Evolutionary conservation across 2,329 filamentous ascomycete species (phyloP).

Genomic region (Alternaria sp.): DNA sequence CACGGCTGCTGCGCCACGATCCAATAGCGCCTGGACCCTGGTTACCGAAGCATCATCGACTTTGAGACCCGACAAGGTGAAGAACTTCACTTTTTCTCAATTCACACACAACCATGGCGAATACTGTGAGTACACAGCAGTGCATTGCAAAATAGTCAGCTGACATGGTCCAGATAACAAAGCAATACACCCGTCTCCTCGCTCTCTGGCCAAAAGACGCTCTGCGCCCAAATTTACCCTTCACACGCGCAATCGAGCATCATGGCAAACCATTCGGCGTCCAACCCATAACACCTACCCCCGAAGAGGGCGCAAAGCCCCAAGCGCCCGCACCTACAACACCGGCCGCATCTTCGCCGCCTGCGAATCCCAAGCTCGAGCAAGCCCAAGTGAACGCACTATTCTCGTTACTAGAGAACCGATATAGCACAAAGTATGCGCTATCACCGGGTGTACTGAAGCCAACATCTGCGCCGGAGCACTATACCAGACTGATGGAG

Average conservation of each 20-base stretch:
- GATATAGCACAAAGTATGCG: slow-evolving; percentile 56
- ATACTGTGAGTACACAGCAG: slow-evolving; percentile 11
- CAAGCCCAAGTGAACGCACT: slow-evolving; percentile 62
- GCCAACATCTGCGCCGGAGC: slow-evolving; percentile 42
- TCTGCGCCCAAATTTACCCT: slow-evolving; percentile 56
- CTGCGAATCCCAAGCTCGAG: slow-evolving; percentile 41
- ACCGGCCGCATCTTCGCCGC: slow-evolving; percentile 15
- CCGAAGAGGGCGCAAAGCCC: slow-evolving; percentile 15
- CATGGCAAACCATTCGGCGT: slow-evolving; percentile 46
- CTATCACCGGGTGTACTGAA: slow-evolving; percentile 36
- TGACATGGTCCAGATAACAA: slow-evolving; percentile 39
- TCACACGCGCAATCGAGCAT: slow-evolving; percentile 52
- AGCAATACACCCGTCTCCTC: slow-evolving; percentile 59
- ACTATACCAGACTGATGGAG: slow-evolving; percentile 45
- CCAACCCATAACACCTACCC: slow-evolving; percentile 28
- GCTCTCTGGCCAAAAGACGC: slow-evolving; percentile 58
- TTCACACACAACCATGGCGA: slow-evolving; percentile 20
- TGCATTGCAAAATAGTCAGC: not conserved
- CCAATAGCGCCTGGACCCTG: slow-evolving; percentile 3
- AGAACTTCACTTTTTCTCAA: not conserved
- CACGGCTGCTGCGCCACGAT: slow-evolving; percentile 11
- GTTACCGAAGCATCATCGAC: slow-evolving; percentile 17
- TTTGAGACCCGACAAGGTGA: not conserved
- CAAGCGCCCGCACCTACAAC: slow-evolving; percentile 11
- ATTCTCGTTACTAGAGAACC: slow-evolving; percentile 65